These are phyloP conservation scores for Sugiyamaella floridensis DNA, from an alignment of 805 yeast species.

Conservation along the genomic window DNA sequence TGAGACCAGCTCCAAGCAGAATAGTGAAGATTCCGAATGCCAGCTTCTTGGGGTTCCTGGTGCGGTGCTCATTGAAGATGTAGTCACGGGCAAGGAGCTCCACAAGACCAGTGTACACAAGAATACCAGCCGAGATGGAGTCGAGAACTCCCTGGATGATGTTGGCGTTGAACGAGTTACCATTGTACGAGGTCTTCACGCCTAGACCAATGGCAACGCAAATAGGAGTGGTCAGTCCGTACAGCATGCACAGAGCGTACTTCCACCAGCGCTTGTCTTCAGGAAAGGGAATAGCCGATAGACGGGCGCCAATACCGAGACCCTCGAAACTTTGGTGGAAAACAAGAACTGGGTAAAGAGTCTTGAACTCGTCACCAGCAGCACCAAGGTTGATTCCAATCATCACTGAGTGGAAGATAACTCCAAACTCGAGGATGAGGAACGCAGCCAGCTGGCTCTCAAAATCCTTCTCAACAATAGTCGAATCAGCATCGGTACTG, in stretches of 20 bases:
- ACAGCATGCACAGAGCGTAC: constrained; percentile 43
- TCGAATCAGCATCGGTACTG: constrained; percentile 2
- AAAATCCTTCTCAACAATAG: constrained; percentile 15
- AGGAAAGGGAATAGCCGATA: constrained; percentile 56
- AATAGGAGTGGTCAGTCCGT: constrained; percentile 58
- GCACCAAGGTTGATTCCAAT: constrained; percentile 64
- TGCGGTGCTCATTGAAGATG: constrained; percentile 38
- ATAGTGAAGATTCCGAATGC: constrained; percentile 36
- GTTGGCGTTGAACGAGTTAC: constrained; percentile 46
- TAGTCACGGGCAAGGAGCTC: constrained; percentile 73
- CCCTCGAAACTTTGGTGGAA: constrained; percentile 81
- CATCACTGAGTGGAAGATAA: constrained; percentile 68
- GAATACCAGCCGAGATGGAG: constrained; percentile 63
- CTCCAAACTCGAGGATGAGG: constrained; percentile 62
- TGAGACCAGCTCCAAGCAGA: constrained; percentile 56
- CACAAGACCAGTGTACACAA: constrained; percentile 65
- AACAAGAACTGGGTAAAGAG: constrained; percentile 56
- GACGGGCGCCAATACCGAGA: constrained; percentile 67
- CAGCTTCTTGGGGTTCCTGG: constrained; percentile 38
- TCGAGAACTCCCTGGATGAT: constrained; percentile 61
- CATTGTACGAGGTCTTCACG: constrained; percentile 50
- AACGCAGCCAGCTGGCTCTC: constrained; percentile 38
- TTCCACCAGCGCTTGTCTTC: constrained; percentile 41
- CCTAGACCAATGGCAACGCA: constrained; percentile 72
- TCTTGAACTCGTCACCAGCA: constrained; percentile 54